Evolutionary conservation across 164 flowering plant species (phyloP).

Genomic region (Litsea cubeba): DNA sequence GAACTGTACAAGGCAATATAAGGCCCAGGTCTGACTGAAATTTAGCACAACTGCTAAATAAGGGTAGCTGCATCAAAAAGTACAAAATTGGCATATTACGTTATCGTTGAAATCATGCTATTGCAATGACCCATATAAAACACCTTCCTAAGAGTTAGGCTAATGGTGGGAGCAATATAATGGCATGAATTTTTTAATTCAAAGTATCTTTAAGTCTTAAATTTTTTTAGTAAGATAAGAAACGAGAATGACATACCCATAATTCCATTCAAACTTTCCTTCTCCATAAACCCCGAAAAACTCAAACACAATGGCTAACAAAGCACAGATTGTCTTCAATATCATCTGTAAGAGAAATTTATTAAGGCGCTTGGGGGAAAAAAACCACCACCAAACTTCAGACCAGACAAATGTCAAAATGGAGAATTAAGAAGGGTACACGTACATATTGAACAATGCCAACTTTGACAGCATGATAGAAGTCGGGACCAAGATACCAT

Average conservation of each 20-base stretch:
- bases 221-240: neutral
- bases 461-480: conserved; percentile 94
- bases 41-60: conserved; percentile 91
- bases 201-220: neutral
- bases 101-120: neutral
- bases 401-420: neutral
- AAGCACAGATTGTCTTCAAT: conserved; percentile 85
- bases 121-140: neutral
- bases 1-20: conserved; percentile 95
- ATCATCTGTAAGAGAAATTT: conserved; percentile 57
- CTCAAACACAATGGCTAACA: conserved; percentile 73
- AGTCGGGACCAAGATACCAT: conserved; percentile 91
- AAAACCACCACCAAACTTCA: neutral
- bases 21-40: conserved; percentile 98
- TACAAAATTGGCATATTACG: neutral
- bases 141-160: too few species aligned
- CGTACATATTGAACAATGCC: conserved; percentile 99
- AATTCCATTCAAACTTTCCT: conserved; percentile 94
- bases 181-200: neutral
- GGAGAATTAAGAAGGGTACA: conserved; percentile 3
- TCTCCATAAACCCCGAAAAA: conserved; percentile 91
- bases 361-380: conserved; percentile 1
- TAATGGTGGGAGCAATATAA: neutral
- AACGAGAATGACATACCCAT: conserved; percentile 54
- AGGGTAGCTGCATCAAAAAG: conserved; percentile 72